Conservation (phyloP, 768 basidiomycete genomes). For the Termitomyces sp. region DNA sequence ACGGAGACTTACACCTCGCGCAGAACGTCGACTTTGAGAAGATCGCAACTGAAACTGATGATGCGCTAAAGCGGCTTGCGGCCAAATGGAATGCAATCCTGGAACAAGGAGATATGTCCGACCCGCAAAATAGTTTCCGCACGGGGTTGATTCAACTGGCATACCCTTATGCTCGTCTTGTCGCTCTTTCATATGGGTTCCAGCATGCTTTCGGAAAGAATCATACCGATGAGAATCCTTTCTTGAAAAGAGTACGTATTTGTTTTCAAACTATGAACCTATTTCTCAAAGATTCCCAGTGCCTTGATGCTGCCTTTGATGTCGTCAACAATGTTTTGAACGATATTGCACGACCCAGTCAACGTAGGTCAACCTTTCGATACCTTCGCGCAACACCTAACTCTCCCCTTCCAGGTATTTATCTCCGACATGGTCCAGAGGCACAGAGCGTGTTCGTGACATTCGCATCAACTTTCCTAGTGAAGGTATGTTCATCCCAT, state of each 20-base stretch:
- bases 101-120: slow-evolving; percentile 49
- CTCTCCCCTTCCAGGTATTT: slow-evolving; percentile 36
- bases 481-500: slow-evolving; percentile 52
- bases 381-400: neutral
- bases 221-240: slow-evolving; percentile 58
- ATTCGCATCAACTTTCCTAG: slow-evolving; percentile 78
- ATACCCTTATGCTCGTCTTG: slow-evolving; percentile 66
- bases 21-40: slow-evolving; percentile 63
- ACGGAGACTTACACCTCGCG: neutral
- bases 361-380: slow-evolving; percentile 36
- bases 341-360: slow-evolving; percentile 52
- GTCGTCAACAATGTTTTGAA: slow-evolving; percentile 60
- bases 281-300: slow-evolving; percentile 33
- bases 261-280: neutral
- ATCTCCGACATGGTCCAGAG: slow-evolving; percentile 72
- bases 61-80: slow-evolving; percentile 55
- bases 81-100: slow-evolving; percentile 54
- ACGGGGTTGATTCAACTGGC: slow-evolving; percentile 58
- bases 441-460: slow-evolving; percentile 77
- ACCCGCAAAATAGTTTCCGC: slow-evolving; percentile 56
- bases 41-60: slow-evolving; percentile 66
- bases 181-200: slow-evolving; percentile 71
- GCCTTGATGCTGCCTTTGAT: slow-evolving; percentile 62
- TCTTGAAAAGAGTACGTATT: slow-evolving; percentile 56
- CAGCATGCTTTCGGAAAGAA: slow-evolving; percentile 71